Evolutionary conservation across 257 asterid genomes (phyloP).

Genomic region (Jacaranda mimosifolia): DNA sequence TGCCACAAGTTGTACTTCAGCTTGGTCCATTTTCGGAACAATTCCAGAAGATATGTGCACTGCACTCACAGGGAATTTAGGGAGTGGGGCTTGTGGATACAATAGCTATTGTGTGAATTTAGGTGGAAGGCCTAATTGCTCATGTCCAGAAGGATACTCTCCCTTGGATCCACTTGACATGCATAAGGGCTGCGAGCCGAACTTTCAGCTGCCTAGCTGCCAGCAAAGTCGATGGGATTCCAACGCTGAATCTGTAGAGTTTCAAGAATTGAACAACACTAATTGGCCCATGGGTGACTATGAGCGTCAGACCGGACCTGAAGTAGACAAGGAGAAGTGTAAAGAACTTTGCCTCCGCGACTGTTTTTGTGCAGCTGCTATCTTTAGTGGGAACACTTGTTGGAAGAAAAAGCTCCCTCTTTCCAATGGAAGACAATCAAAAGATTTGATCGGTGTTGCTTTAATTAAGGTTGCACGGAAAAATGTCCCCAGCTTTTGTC

Average conservation of each 20-base stretch:
- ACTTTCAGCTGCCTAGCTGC: constrained; percentile 39
- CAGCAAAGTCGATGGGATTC: constrained; percentile 28
- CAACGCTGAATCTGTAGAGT: not conserved
- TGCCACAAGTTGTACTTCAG: constrained; percentile 30
- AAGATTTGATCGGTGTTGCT: constrained; percentile 16
- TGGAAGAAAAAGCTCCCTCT: constrained; percentile 58
- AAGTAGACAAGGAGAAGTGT: constrained; percentile 30
- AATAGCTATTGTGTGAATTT: constrained; percentile 50
- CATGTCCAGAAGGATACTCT: constrained; percentile 48
- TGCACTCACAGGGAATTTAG: constrained; percentile 12
- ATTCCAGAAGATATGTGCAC: constrained; percentile 43
- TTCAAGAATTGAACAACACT: constrained; percentile 33
- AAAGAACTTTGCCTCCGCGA: constrained; percentile 43
- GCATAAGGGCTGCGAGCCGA: constrained; percentile 48
- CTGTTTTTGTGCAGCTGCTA: constrained; percentile 54
- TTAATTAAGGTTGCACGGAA: constrained; percentile 35
- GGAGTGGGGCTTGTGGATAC: constrained; percentile 65
- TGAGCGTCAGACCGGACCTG: constrained; percentile 25
- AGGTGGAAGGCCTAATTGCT: constrained; percentile 42
- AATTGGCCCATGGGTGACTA: constrained; percentile 55
- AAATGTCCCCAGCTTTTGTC: not conserved
- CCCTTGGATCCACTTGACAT: constrained; percentile 35
- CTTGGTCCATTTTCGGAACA: constrained; percentile 30
- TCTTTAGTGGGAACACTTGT: constrained; percentile 35
- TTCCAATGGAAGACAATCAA: constrained; percentile 44